Conservation (phyloP, 108 stramenopile species). For the Cyclotella atomus region DNA sequence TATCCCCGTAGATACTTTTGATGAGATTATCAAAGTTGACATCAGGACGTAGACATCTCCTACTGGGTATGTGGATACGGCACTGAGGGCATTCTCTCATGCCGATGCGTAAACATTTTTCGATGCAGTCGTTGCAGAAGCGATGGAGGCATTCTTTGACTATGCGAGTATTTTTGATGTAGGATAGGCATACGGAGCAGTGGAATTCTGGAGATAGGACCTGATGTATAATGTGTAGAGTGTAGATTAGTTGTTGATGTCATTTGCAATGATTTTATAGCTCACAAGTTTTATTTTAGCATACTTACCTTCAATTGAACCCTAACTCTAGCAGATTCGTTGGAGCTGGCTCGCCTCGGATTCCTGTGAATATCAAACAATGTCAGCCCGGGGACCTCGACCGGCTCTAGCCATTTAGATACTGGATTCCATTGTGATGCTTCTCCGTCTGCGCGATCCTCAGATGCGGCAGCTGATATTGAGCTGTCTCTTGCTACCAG, state of each 20-base stretch:
- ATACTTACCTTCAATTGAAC: constrained; percentile 30
- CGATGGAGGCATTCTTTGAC: constrained; percentile 77
- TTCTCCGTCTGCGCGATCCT: neutral
- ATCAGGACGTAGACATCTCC: constrained; percentile 57
- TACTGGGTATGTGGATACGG: constrained; percentile 63
- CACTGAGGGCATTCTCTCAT: constrained; percentile 66
- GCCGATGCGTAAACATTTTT: constrained; percentile 61
- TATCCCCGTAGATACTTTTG: constrained; percentile 58
- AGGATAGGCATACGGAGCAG: constrained; percentile 66
- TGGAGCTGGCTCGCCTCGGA: constrained; percentile 32
- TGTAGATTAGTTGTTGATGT: neutral
- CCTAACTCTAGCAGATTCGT: constrained; percentile 23
- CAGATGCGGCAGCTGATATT: neutral
- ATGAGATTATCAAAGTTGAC: constrained; percentile 57
- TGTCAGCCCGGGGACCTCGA: constrained; percentile 54
- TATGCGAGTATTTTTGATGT: constrained; percentile 56
- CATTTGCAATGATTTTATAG: neutral
- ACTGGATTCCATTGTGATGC: constrained; percentile 37
- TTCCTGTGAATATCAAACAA: constrained; percentile 62
- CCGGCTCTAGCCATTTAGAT: constrained; percentile 57
- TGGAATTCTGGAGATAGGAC: constrained; percentile 48
- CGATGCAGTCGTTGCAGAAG: constrained; percentile 70
- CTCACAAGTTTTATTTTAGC: neutral
- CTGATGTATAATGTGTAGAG: constrained; percentile 18
- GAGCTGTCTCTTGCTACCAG: neutral